A percentile compares a stretch with the other conserved stretches of the same genome.
phyloP scores from a whole-genome alignment of 345 rosid genomes.

The Eucalyptus viminalis region DNA sequence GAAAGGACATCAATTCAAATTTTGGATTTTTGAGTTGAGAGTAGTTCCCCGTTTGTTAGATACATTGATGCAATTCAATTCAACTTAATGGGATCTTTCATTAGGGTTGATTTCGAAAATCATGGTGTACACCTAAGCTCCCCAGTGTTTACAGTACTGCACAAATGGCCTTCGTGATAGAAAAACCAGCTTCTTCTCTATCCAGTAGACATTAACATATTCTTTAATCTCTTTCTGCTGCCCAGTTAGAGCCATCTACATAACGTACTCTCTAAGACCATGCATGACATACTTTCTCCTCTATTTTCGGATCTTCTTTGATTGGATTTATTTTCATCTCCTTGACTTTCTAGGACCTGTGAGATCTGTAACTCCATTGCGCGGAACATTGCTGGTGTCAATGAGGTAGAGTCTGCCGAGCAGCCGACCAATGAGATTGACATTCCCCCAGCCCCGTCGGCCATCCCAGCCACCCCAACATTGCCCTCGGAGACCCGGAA shows the following conservation, averaged over 20 bases:
- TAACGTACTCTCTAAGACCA: not conserved
- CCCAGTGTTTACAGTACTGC: not conserved
- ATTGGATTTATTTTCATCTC: not conserved
- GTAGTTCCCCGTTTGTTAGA: not conserved
- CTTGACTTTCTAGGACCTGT: slow-evolving; percentile 38
- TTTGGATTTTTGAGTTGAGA: not conserved
- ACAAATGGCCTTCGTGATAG: not conserved
- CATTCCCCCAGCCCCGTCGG: slow-evolving; percentile 2
- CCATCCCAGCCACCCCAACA: slow-evolving; percentile 3
- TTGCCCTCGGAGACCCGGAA: slow-evolving; percentile 38
- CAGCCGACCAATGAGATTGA: slow-evolving; percentile 20
- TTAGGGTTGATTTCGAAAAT: not conserved
- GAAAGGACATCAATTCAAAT: not conserved
- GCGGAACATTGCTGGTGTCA: slow-evolving; percentile 43
- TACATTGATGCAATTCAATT: not conserved
- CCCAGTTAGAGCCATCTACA: not conserved
- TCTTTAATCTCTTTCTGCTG: not conserved
- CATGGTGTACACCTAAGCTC: not conserved
- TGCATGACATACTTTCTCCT: not conserved
- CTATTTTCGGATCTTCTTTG: not conserved
- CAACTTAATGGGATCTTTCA: not conserved
- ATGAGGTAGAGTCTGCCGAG: slow-evolving; percentile 28
- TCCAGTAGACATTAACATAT: not conserved
- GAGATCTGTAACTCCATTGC: slow-evolving; percentile 90
- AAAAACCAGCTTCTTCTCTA: not conserved